Evolutionary conservation across 768 basidiomycete species (phyloP).

Genomic region (Pleurotus djamor): DNA sequence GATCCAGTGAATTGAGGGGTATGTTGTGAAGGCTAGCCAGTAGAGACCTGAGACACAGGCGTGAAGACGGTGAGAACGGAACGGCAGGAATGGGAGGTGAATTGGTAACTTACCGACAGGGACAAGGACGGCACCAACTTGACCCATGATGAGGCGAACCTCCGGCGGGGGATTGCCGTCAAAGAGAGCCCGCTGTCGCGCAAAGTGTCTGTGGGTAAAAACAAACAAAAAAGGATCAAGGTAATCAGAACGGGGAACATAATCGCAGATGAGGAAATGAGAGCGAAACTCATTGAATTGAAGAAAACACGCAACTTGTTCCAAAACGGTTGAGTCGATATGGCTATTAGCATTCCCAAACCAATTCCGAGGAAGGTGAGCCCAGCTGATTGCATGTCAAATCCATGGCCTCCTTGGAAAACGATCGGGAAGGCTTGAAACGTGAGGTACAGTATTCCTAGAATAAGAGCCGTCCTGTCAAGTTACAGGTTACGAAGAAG

Average conservation of each 20-base stretch:
- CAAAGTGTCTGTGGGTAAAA: slow-evolving; percentile 28
- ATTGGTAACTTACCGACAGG: slow-evolving; percentile 47
- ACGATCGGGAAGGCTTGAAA: slow-evolving; percentile 62
- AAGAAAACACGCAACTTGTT: slow-evolving; percentile 54
- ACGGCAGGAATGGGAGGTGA: slow-evolving; percentile 43
- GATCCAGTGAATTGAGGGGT: slow-evolving; percentile 56
- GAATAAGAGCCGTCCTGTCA: slow-evolving; percentile 57
- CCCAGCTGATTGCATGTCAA: slow-evolving; percentile 49
- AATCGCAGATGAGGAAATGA: too few relatives aligned
- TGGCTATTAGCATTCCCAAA: slow-evolving; percentile 48
- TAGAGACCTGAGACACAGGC: slow-evolving; percentile 50
- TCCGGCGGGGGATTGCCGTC: slow-evolving; percentile 61
- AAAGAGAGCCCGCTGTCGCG: slow-evolving; percentile 31
- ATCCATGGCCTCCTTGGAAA: slow-evolving; percentile 44
- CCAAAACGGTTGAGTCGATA: slow-evolving; percentile 54
- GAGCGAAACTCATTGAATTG: too few relatives aligned
- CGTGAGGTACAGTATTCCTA: slow-evolving; percentile 61
- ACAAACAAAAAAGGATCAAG: too few relatives aligned
- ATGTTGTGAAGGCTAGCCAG: slow-evolving; percentile 60
- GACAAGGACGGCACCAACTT: slow-evolving; percentile 64
- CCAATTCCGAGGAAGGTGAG: slow-evolving; percentile 63
- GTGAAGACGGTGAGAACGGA: slow-evolving; percentile 14
- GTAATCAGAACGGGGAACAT: too few relatives aligned
- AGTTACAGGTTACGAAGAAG: slow-evolving; percentile 29
- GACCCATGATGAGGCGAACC: slow-evolving; percentile 60